A percentile compares a stretch with the other conserved stretches of the same genome.
phyloP scores from a whole-genome alignment of 1,284 basidiomycete species.

The Sutorius eximius region DNA sequence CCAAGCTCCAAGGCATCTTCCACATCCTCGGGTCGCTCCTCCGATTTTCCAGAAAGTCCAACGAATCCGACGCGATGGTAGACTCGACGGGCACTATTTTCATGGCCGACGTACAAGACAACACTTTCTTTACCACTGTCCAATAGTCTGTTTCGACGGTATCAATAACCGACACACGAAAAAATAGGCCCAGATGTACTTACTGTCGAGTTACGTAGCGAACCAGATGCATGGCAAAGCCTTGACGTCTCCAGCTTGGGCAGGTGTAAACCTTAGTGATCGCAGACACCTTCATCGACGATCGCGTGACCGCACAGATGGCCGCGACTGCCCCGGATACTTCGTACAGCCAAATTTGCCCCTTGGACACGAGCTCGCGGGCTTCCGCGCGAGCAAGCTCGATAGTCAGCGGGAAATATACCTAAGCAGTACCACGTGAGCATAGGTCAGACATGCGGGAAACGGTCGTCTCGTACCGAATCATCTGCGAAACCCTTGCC shows the following conservation, averaged over 20 bases:
- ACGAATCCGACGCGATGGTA: conserved; percentile 53
- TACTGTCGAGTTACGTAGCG: conserved; percentile 41
- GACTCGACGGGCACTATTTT: conserved; percentile 49
- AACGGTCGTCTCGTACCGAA: conserved; percentile 46
- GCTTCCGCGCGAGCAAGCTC: conserved; percentile 54
- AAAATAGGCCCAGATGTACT: conserved; percentile 12
- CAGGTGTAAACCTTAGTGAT: conserved; percentile 55
- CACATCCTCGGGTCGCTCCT: conserved; percentile 32
- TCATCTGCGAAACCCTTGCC: conserved; percentile 58
- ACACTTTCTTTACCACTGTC: conserved; percentile 39
- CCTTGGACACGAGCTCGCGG: conserved; percentile 45
- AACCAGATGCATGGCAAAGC: conserved; percentile 49
- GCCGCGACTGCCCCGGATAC: conserved; percentile 50
- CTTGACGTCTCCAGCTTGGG: conserved; percentile 40
- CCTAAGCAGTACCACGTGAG: conserved; percentile 35
- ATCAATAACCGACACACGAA: conserved; percentile 5
- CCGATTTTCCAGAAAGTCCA: conserved; percentile 34
- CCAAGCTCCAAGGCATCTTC: conserved; percentile 55
- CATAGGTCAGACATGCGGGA: not conserved
- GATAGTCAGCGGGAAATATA: conserved; percentile 52
- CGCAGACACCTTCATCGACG: conserved; percentile 42
- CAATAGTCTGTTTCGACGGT: conserved; percentile 36
- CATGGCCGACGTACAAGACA: conserved; percentile 51
- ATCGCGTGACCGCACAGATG: conserved; percentile 56
- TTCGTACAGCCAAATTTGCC: conserved; percentile 64